These are phyloP conservation scores for Chaetomiaceae sp. DNA, from an alignment of 2,329 filamentous ascomycete genomes.

Conservation along the genomic window DNA sequence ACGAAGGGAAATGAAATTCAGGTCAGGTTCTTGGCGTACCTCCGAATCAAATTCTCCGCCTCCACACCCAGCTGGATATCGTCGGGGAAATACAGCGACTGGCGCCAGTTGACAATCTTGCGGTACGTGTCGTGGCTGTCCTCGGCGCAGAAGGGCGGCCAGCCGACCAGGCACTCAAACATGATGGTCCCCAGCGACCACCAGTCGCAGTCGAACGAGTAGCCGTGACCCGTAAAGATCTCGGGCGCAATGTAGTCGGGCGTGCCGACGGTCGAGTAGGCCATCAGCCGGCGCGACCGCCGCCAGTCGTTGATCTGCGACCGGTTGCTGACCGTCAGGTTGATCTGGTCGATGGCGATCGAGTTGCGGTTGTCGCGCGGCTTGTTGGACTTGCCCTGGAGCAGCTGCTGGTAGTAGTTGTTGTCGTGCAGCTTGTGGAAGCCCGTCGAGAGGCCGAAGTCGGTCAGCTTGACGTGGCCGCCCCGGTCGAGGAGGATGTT, in stretches of 20 bases:
- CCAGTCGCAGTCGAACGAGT: conserved; percentile 97
- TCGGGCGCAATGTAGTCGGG: conserved; percentile 98
- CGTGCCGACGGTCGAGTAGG: conserved; percentile 96
- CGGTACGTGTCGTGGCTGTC: conserved; percentile 97
- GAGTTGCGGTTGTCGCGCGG: conserved; percentile 83
- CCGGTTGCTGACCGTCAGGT: conserved; percentile 95
- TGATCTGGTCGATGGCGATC: conserved; percentile 95
- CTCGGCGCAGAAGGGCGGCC: conserved; percentile 98
- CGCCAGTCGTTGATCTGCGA: conserved; percentile 98
- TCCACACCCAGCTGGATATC: conserved; percentile 85
- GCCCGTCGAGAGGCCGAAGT: conserved; percentile 95
- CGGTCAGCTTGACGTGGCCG: conserved; percentile 95
- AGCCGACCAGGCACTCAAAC: conserved; percentile 98
- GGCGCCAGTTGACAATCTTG: conserved; percentile 98
- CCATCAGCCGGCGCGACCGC: conserved; percentile 90
- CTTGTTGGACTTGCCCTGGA: conserved; percentile 71
- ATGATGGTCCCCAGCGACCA: conserved; percentile 99
- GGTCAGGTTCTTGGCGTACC: conserved; percentile 56
- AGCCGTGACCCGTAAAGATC: conserved; percentile 94
- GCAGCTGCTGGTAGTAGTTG: conserved; percentile 94
- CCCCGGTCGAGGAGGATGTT: conserved; percentile 95
- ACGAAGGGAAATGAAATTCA: background rate
- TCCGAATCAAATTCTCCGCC: conserved; percentile 87
- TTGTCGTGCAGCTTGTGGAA: conserved; percentile 98
- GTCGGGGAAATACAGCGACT: conserved; percentile 93